These are phyloP conservation scores for Salpingoeca rosetta DNA, from an alignment of 78 protist genomes.

Conservation along the genomic window DNA sequence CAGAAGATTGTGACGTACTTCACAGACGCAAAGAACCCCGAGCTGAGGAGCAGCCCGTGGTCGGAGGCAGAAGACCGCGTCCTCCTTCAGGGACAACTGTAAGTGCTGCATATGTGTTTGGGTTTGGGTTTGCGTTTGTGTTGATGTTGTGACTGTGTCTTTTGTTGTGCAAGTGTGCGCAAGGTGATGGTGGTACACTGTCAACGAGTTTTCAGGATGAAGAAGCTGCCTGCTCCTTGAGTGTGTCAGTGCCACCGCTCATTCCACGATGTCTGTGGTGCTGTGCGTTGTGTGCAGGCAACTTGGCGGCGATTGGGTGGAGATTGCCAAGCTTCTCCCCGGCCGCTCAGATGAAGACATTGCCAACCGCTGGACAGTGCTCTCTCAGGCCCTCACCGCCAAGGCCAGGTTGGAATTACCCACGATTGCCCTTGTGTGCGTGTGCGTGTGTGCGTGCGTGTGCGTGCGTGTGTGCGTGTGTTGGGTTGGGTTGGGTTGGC, in stretches of 20 bases:
- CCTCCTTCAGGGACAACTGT: not conserved
- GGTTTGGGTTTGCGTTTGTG: not conserved
- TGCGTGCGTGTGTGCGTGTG: no score
- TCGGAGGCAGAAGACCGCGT: not conserved
- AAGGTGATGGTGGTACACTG: not conserved
- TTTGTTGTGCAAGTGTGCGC: not conserved
- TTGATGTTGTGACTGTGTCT: not conserved
- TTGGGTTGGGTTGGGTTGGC: no score
- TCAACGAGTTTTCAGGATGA: not conserved
- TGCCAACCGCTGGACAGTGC: not conserved
- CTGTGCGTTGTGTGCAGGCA: not conserved
- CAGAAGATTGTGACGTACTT: not conserved
- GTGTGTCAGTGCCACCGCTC: not conserved
- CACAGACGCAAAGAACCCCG: not conserved
- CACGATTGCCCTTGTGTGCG: no score
- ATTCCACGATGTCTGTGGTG: no score
- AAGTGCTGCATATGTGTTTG: not conserved
- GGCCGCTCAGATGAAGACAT: not conserved
- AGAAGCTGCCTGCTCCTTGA: no score
- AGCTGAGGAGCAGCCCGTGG: no score
- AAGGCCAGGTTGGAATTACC: no score
- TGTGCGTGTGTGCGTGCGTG: no score
- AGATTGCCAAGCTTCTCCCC: not conserved
- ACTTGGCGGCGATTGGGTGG: not conserved
- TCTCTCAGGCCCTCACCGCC: no score